phyloP scores from a whole-genome alignment of 306 rosid genomes.

The Gillenia trifoliata region DNA sequence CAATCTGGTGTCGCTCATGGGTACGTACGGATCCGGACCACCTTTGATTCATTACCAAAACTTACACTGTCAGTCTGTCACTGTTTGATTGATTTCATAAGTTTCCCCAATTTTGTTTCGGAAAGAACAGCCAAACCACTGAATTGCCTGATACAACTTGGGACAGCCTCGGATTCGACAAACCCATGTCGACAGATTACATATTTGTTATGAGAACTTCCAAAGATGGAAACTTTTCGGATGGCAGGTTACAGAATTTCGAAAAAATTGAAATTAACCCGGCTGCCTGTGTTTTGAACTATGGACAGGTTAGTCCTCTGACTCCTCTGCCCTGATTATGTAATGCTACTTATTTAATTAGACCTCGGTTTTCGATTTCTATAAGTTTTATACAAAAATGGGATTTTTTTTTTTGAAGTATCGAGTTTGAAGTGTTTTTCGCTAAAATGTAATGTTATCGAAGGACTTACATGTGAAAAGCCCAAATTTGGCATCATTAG shows the following conservation, averaged over 20 bases:
- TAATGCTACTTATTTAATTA: background rate
- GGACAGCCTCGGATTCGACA: constrained; percentile 7
- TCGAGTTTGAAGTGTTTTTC: too few species aligned
- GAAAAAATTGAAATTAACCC: constrained; percentile 16
- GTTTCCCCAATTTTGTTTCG: background rate
- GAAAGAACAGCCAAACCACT: background rate
- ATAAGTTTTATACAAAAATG: too few species aligned
- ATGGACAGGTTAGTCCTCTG: constrained; percentile 12
- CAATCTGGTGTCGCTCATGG: background rate
- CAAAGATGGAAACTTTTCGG: background rate
- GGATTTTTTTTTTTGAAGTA: too few species aligned
- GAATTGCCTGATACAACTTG: constrained; percentile 12
- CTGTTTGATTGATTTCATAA: background rate
- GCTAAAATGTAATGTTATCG: too few species aligned
- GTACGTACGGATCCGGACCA: background rate
- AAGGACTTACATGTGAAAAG: too few species aligned
- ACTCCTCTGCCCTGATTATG: background rate
- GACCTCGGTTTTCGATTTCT: background rate
- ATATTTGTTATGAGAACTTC: constrained; percentile 19
- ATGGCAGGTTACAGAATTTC: constrained; percentile 13
- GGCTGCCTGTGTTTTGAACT: constrained; percentile 22
- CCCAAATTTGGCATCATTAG: too few species aligned
- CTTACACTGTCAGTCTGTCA: background rate
- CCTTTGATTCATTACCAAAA: background rate
- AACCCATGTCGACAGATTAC: constrained; percentile 11